Base-by-base conservation (phyloP, 139 green algal species). In the Closterium sp. region DNA sequence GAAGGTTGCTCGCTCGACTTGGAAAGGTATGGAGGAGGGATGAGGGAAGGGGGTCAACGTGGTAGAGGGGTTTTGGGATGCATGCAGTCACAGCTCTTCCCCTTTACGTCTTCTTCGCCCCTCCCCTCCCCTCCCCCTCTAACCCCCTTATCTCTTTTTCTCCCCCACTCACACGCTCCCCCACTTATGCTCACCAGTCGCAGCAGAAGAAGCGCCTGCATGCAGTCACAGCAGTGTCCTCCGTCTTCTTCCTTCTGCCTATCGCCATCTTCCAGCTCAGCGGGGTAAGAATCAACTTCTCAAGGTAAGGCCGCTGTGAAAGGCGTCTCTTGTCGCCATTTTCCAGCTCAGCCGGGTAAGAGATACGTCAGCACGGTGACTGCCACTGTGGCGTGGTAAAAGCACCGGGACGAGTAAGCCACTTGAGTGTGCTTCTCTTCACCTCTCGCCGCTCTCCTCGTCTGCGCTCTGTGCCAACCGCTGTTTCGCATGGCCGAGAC, bases 161-260 rank as follows among this genome's bases (percentile, higher is more conserved):
- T 86, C 9, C 83, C 28, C 31, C 83, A 32, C n/a, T 16, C n/a
- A 33, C 16, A n/a, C n/a, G n/a, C 83, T 86, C 9, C 83, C 28
- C 31, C 83, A 32, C n/a, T 16, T 10, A 33, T n/a, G n/a, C 16
- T 3, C 9, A 4, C n/a, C 90, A 92, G 90, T 84, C 90, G 55
- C 31, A 87, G 81, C 31, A 33, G 4, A 92, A 91, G 84, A 92
- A 92, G n/a, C 90, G 90, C 0, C 33, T 92, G 38, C 90, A 92
- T 34, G 84, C 90, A 9, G 84, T 92, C 33, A 92, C 90, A 19
- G 31, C 90, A 33, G 34, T 84, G 25, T 91, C 90, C 23, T 87
- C 90, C 23, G 86, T 87, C 28, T n/a, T 87, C 34, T 88, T 92
- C 55, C 55, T 92, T 12, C 31, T 83, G 8, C 90, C 90, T 2